Base-by-base conservation (phyloP, 1,284 basidiomycete genomes). In the Sporisorium reilianum region DNA sequence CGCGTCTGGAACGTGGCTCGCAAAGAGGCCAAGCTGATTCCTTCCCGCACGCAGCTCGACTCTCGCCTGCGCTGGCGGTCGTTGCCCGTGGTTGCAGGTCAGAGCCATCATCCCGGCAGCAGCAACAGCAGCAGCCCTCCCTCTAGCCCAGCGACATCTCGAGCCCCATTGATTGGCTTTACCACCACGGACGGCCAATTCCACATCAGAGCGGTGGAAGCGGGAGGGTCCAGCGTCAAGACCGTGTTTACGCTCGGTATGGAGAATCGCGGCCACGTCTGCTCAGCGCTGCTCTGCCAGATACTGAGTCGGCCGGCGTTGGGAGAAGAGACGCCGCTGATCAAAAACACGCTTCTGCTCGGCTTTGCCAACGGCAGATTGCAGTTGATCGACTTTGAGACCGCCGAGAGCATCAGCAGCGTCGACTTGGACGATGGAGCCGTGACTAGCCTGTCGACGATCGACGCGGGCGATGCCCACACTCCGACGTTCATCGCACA, bases 371-470 rank as follows among this genome's bases (percentile, higher is more conserved):
- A 69, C n/a, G 75, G 75, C 3, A 51, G 56, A 11, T 49, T 72
- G 16, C 56, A 62, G 3, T 41, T 63, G 32, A 60, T 68, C 46
- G 72, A 75, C 32, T 56, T 66, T 16, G 60, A 56, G 14, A 56
- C 58, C 10, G 55, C 67, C 3, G 55, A 67, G 30, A 40, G 50
- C n/a, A 26, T 78, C n/a, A 64, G 64, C 49, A 48, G 40, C 12
- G 46, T 71, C 2, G 72, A 78, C 20, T 30, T 78, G 20, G 65
- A 67, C 25, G 73, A 78, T 30, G 75, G 75, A 6, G 36, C 72
- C 2, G 66, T 78, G 14, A 65, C 34, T 12, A 23, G 41, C 22
- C 11, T 78, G 12, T 28, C 22, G 1, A 26, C 45, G n/a, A 34
- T 67, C 50, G 46, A 58, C 36, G 45, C 61, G 12, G 64, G 64